phyloP scores from a whole-genome alignment of 768 basidiomycete species.

The Leucocoprinus leucothites region DNA sequence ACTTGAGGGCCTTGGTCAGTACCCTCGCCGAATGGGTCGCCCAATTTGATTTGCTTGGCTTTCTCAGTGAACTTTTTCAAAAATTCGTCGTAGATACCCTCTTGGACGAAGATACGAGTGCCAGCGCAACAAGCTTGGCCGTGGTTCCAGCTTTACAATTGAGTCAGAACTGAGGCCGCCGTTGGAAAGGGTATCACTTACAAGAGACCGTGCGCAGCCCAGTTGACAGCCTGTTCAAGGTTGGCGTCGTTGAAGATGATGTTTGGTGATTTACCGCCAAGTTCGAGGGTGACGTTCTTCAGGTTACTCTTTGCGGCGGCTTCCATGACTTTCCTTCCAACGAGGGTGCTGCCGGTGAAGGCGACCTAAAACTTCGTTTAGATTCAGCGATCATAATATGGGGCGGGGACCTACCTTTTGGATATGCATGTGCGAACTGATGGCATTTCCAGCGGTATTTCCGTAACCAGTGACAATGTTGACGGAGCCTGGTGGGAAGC shows the following conservation, averaged over 20 bases:
- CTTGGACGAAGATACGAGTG: conserved; percentile 82
- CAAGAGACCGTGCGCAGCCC: conserved; percentile 74
- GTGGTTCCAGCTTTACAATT: conserved; percentile 47
- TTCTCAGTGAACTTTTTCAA: conserved; percentile 55
- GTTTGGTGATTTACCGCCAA: conserved; percentile 74
- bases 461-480: conserved; percentile 79
- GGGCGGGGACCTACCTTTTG: conserved; percentile 53
- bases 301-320: conserved; percentile 79
- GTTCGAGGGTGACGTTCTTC: conserved; percentile 80
- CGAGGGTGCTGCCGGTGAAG: conserved; percentile 82
- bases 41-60: conserved; percentile 55
- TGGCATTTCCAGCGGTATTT: conserved; percentile 62
- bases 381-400: conserved; percentile 39
- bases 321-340: conserved; percentile 78
- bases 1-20: conserved; percentile 79
- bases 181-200: conserved; percentile 29
- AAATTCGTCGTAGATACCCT: conserved; percentile 77
- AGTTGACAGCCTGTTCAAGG: conserved; percentile 67
- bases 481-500: conserved; percentile 76
- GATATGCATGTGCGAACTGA: conserved; percentile 68
- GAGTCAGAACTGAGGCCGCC: too few relatives aligned
- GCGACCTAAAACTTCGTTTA: conserved; percentile 40
- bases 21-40: conserved; percentile 62
- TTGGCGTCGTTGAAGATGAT: conserved; percentile 76
- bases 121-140: conserved; percentile 87